Evolutionary conservation across 2,329 filamentous ascomycete species (phyloP).

Genomic region (Penicillium hordei): DNA sequence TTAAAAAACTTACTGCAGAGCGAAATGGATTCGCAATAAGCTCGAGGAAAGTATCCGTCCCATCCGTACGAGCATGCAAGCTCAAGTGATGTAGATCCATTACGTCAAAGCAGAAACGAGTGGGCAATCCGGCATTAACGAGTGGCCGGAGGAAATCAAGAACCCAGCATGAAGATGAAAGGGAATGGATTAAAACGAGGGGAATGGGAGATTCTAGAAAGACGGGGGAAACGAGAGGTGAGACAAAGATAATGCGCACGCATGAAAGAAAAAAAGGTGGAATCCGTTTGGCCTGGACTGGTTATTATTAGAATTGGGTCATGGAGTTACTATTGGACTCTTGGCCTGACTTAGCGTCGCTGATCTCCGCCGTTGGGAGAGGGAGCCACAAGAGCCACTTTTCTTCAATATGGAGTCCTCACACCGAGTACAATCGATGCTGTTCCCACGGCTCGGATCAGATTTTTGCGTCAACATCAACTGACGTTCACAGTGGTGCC

Average conservation of each 20-base stretch:
- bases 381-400: not conserved
- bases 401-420: not conserved
- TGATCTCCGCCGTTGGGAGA: conserved; percentile 12
- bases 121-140: conserved; percentile 19
- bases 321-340: not conserved
- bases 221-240: conserved; percentile 10
- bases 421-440: not conserved
- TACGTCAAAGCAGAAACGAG: conserved; percentile 21
- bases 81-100: conserved; percentile 29
- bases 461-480: conserved; percentile 5
- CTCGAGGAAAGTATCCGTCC: conserved; percentile 42
- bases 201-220: conserved; percentile 6
- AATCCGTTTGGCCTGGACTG: conserved; percentile 6
- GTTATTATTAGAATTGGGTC: conserved; percentile 23
- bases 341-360: not conserved
- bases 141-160: conserved; percentile 15
- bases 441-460: conserved; percentile 1
- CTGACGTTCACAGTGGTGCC: conserved; percentile 9
- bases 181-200: conserved; percentile 10
- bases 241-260: conserved; percentile 18
- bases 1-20: conserved; percentile 38
- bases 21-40: conserved; percentile 49
- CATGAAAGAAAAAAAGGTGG: conserved; percentile 25
- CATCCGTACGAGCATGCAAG: conserved; percentile 28
- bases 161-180: conserved; percentile 16